Evolutionary conservation across 495 filamentous ascomycete genomes (phyloP).

Genomic region (Bacidia gigantensis): DNA sequence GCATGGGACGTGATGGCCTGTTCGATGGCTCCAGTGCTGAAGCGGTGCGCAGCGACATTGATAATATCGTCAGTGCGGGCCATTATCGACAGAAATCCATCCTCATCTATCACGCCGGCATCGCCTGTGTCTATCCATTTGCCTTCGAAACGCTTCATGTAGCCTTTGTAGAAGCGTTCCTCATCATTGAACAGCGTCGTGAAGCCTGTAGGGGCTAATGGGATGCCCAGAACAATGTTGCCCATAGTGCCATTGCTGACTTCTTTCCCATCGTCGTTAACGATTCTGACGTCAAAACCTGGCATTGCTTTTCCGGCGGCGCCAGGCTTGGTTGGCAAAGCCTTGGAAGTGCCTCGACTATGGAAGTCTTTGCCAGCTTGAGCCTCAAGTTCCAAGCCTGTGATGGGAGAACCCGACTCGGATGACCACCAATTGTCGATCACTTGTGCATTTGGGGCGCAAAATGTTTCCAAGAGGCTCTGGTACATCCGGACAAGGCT

Average conservation of each 20-base stretch:
- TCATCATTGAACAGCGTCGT: constrained; percentile 74
- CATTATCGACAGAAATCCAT: constrained; percentile 81
- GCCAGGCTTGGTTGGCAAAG: constrained; percentile 57
- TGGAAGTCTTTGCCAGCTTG: constrained; percentile 21
- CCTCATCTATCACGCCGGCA: constrained; percentile 67
- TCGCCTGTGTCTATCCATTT: constrained; percentile 84
- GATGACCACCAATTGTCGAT: constrained; percentile 97
- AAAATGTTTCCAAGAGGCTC: constrained; percentile 49
- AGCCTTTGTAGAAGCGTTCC: constrained; percentile 67
- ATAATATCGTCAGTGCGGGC: constrained; percentile 81
- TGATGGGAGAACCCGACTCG: constrained; percentile 80
- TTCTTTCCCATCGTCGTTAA: constrained; percentile 64
- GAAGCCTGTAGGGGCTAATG: constrained; percentile 75
- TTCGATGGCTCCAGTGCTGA: constrained; percentile 80
- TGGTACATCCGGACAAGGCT: constrained; percentile 72
- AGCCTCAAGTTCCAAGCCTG: constrained; percentile 52
- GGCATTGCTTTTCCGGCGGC: constrained; percentile 83
- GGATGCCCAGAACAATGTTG: constrained; percentile 75
- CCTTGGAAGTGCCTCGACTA: constrained; percentile 15
- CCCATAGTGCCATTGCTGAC: constrained; percentile 62
- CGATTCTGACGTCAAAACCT: constrained; percentile 72
- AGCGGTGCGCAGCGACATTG: constrained; percentile 86
- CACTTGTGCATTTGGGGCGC: constrained; percentile 48
- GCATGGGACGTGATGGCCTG: constrained; percentile 77
- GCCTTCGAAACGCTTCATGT: constrained; percentile 65